Evolutionary conservation across 768 basidiomycete species (phyloP).

Genomic region (Fomitopsis pulvina): DNA sequence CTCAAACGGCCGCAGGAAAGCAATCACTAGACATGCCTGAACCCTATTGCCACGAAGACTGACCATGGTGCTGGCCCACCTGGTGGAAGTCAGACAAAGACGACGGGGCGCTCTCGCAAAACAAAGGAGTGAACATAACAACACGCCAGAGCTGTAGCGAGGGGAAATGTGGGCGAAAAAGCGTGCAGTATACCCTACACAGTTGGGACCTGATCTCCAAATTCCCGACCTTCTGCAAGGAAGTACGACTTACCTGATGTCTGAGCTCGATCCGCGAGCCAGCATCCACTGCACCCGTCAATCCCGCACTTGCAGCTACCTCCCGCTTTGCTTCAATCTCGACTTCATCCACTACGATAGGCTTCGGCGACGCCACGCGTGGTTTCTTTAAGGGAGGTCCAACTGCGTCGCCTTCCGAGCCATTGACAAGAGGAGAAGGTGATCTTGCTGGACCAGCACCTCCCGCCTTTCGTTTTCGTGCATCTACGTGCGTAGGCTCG

Average conservation of each 20-base stretch:
- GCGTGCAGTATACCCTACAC: neutral
- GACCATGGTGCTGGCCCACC: no score
- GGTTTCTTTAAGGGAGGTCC: constrained; percentile 49
- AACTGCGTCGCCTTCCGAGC: constrained; percentile 15
- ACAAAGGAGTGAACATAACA: no score
- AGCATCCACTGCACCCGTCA: constrained; percentile 61
- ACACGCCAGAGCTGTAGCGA: no score
- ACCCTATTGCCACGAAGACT: no score
- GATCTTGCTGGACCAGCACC: constrained; percentile 14
- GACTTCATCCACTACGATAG: constrained; percentile 88
- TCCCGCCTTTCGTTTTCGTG: constrained; percentile 41
- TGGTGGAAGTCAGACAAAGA: no score
- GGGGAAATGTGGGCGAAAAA: no score
- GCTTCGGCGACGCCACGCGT: constrained; percentile 56
- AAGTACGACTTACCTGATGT: constrained; percentile 68
- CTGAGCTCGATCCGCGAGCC: constrained; percentile 69
- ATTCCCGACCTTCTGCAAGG: neutral
- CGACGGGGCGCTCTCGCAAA: no score
- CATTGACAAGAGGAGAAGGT: neutral
- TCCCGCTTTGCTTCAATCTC: constrained; percentile 92
- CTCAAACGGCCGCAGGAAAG: no score
- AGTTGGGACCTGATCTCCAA: no score
- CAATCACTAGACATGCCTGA: no score
- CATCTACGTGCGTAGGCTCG: neutral
- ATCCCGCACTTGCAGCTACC: constrained; percentile 80